Evolutionary conservation across 768 basidiomycete genomes (phyloP).

Genomic region (Phylloporus scabripes): DNA sequence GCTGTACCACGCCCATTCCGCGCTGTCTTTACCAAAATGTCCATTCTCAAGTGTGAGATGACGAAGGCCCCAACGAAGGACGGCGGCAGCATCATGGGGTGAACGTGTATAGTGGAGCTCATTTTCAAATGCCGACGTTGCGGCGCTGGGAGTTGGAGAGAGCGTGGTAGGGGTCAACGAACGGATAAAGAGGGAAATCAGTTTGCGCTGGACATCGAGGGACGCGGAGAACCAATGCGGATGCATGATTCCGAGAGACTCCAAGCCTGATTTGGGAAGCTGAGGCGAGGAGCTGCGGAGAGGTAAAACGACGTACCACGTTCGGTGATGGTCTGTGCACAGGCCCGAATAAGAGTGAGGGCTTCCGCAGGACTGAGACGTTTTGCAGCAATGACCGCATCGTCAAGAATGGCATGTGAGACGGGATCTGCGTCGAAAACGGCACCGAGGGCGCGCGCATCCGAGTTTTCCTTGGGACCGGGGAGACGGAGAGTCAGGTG

Average conservation of each 20-base stretch:
- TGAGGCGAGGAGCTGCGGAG: slow-evolving; percentile 5
- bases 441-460: slow-evolving; percentile 45
- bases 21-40: slow-evolving; percentile 51
- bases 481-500: slow-evolving; percentile 62
- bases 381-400: slow-evolving; percentile 51
- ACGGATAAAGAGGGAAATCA: slow-evolving; percentile 66
- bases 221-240: slow-evolving; percentile 81
- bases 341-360: slow-evolving; percentile 57
- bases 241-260: slow-evolving; percentile 79
- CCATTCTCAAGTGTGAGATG: slow-evolving; percentile 60
- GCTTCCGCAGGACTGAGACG: slow-evolving; percentile 59
- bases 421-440: slow-evolving; percentile 60
- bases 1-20: slow-evolving; percentile 63
- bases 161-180: slow-evolving; percentile 52
- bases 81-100: slow-evolving; percentile 73
- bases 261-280: slow-evolving; percentile 48
- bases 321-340: slow-evolving; percentile 59
- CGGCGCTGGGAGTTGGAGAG: slow-evolving; percentile 44
- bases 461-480: slow-evolving; percentile 42
- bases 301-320: slow-evolving; percentile 44
- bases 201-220: slow-evolving; percentile 56
- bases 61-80: slow-evolving; percentile 75
- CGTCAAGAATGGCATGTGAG: slow-evolving; percentile 41
- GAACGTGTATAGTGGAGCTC: slow-evolving; percentile 62
- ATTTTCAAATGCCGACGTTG: slow-evolving; percentile 51